Conservation (phyloP, 257 asterid species). For the Lycium barbarum region DNA sequence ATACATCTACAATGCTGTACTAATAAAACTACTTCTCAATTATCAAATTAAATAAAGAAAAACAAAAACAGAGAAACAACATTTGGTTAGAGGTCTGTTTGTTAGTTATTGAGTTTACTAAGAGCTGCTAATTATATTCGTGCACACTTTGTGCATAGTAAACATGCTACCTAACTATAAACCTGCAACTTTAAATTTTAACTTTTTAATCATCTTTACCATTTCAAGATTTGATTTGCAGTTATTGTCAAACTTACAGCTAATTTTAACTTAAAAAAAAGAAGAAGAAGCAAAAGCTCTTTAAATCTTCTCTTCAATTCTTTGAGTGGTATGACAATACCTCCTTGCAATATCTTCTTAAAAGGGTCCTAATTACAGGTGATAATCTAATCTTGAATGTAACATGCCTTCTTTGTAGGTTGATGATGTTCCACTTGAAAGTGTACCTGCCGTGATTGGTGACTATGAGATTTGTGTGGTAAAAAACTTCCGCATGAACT, state of each 20-base stretch:
- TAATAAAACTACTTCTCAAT: background rate
- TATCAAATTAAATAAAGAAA: background rate
- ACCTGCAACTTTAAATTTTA: background rate
- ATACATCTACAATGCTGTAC: background rate
- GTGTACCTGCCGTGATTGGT: constrained; percentile 67
- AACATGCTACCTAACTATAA: background rate
- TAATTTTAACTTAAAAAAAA: background rate
- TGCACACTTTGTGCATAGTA: background rate
- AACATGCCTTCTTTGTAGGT: constrained; percentile 53
- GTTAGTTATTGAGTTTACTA: background rate
- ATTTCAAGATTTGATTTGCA: background rate
- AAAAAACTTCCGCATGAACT: constrained; percentile 62
- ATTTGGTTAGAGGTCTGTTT: background rate
- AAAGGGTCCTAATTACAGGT: background rate
- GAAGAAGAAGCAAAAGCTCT: background rate
- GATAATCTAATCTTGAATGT: background rate
- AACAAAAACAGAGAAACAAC: background rate
- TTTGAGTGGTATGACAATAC: background rate
- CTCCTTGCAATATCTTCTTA: background rate
- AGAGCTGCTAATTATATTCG: background rate
- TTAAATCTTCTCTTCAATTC: background rate
- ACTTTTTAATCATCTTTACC: constrained; percentile 3
- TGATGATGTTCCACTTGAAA: constrained; percentile 70
- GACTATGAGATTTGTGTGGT: constrained; percentile 81
- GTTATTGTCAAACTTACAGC: background rate